These are phyloP conservation scores for Calonectria crousiana DNA, from an alignment of 2,329 filamentous ascomycete genomes.

Conservation along the genomic window DNA sequence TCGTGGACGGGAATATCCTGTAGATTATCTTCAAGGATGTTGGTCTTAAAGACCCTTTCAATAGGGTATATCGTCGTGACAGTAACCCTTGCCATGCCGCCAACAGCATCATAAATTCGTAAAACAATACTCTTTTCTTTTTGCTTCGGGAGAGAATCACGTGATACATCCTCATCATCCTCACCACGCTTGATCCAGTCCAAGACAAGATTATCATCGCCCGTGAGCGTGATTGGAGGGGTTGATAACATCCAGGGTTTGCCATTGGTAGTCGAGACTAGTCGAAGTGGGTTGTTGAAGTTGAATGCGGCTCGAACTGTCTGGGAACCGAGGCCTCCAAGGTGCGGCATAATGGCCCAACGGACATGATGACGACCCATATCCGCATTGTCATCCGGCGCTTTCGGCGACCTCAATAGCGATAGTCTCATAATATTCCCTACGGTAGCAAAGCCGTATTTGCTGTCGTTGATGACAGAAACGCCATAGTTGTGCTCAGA, in stretches of 20 bases:
- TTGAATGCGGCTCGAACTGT: slow-evolving; percentile 89
- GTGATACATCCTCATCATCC: slow-evolving; percentile 78
- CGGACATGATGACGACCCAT: slow-evolving; percentile 91
- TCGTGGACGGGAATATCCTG: not conserved
- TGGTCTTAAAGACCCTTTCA: not conserved
- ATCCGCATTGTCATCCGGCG: slow-evolving; percentile 92
- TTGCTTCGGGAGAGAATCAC: not conserved
- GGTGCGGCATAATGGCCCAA: slow-evolving; percentile 91
- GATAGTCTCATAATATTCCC: slow-evolving; percentile 92
- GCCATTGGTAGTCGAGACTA: slow-evolving; percentile 44
- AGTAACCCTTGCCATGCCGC: not conserved
- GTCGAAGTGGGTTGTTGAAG: slow-evolving; percentile 84
- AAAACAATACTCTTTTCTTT: not conserved
- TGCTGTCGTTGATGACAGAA: slow-evolving; percentile 93
- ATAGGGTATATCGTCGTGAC: not conserved
- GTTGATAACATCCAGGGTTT: slow-evolving; percentile 39
- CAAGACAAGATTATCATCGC: slow-evolving; percentile 75
- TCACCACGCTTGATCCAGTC: slow-evolving; percentile 95
- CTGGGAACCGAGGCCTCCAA: slow-evolving; percentile 75
- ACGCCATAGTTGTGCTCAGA: slow-evolving; percentile 91
- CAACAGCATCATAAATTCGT: not conserved
- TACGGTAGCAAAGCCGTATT: slow-evolving; percentile 95
- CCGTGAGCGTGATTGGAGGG: slow-evolving; percentile 72
- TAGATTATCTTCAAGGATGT: not conserved
- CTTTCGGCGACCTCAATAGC: slow-evolving; percentile 90